phyloP scores from a whole-genome alignment of 345 rosid species.

The Fremontodendron californicum region DNA sequence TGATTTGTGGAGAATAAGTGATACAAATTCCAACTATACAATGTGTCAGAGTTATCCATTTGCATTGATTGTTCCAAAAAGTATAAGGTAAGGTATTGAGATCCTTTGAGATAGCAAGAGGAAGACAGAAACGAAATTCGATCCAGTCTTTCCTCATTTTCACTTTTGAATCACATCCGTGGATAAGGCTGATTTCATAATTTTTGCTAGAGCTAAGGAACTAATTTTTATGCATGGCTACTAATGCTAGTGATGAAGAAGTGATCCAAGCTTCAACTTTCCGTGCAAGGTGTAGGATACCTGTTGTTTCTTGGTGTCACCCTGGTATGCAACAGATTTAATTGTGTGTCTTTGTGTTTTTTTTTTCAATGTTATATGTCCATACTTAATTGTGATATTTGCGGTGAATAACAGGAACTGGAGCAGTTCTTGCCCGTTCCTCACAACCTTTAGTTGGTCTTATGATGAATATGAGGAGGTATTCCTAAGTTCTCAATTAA shows the following conservation, averaged over 20 bases:
- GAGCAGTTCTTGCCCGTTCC: constrained; percentile 98
- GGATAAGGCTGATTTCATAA: not conserved
- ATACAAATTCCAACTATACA: constrained; percentile 57
- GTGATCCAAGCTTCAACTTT: constrained; percentile 80
- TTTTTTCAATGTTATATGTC: constrained; percentile 1
- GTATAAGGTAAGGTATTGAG: constrained; percentile 52
- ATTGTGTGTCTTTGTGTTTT: not conserved
- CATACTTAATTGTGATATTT: constrained; percentile 15
- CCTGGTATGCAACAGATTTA: constrained; percentile 53
- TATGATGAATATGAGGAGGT: constrained; percentile 99
- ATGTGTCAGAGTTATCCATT: constrained; percentile 85
- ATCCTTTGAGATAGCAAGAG: constrained; percentile 16
- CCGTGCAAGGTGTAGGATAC: constrained; percentile 85
- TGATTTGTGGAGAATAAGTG: constrained; percentile 86
- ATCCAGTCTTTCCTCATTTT: constrained; percentile 10
- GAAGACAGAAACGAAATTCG: constrained; percentile 3
- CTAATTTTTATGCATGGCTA: constrained; percentile 20
- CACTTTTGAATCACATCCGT: not conserved
- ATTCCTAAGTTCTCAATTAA: constrained; percentile 20
- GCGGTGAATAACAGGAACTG: constrained; percentile 47
- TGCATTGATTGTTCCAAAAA: constrained; percentile 86
- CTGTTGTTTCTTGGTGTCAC: constrained; percentile 93
- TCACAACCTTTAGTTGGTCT: constrained; percentile 97
- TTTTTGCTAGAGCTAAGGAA: constrained; percentile 13
- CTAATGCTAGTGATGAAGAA: constrained; percentile 68